Percentiles rank a stretch among this genome's conserved stretches.
phyloP scores from a whole-genome alignment of 352 stramenopile genomes.

The Thalassiosira hispida region DNA sequence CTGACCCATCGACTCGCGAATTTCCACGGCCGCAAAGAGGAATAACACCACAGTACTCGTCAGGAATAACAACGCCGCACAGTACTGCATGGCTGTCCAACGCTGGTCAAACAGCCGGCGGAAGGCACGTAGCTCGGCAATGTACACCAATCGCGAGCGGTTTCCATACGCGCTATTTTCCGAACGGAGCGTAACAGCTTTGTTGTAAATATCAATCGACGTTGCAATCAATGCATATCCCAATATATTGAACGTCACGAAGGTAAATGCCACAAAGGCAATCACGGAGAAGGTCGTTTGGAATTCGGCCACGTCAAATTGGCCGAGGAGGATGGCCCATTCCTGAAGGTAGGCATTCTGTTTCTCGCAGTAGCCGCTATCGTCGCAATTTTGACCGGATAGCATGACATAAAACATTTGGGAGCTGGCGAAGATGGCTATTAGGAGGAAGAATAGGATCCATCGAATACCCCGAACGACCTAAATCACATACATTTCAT shows the following conservation, averaged over 20 bases:
- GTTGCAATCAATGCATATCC: slow-evolving; percentile 54
- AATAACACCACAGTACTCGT: slow-evolving; percentile 55
- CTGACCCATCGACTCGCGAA: slow-evolving; percentile 40
- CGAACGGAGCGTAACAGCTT: slow-evolving; percentile 49
- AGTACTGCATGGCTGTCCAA: slow-evolving; percentile 62
- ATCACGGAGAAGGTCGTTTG: slow-evolving; percentile 50
- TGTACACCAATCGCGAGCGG: slow-evolving; percentile 52
- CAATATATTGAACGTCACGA: slow-evolving; percentile 46
- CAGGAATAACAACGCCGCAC: slow-evolving; percentile 52
- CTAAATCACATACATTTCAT: slow-evolving; percentile 19
- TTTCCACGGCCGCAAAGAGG: slow-evolving; percentile 45
- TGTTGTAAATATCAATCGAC: slow-evolving; percentile 56
- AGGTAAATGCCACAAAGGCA: slow-evolving; percentile 53
- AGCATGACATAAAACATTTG: slow-evolving; percentile 67
- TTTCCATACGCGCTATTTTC: slow-evolving; percentile 55
- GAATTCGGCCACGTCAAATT: slow-evolving; percentile 51
- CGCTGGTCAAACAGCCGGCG: slow-evolving; percentile 49
- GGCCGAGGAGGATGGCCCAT: slow-evolving; percentile 52
- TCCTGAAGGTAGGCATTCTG: slow-evolving; percentile 55
- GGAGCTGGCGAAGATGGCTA: slow-evolving; percentile 51
- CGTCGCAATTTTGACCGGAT: slow-evolving; percentile 49
- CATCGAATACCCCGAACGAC: slow-evolving; percentile 48
- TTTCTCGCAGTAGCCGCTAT: slow-evolving; percentile 51
- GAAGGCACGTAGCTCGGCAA: slow-evolving; percentile 57
- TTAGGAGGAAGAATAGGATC: slow-evolving; percentile 57